These are phyloP conservation scores for Xerocomellus chrysenteron DNA, from an alignment of 768 basidiomycete species.

Conservation along the genomic window DNA sequence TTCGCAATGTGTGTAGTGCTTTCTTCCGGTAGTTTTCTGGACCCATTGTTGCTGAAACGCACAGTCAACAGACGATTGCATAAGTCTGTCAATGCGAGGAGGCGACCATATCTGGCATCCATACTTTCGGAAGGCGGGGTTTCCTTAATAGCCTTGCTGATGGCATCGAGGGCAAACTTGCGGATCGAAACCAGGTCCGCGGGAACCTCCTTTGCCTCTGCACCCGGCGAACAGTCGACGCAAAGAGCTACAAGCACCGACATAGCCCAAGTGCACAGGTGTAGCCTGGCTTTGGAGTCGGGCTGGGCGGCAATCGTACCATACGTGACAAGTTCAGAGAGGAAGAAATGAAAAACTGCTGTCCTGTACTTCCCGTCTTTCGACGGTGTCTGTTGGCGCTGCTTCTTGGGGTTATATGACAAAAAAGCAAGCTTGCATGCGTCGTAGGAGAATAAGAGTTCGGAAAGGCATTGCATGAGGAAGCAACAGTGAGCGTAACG, in stretches of 20 bases:
- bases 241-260: constrained; percentile 92
- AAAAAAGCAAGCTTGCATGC: constrained; percentile 87
- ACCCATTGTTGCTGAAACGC: constrained; percentile 56
- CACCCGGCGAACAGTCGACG: constrained; percentile 68
- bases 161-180: constrained; percentile 86
- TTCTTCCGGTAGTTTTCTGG: constrained; percentile 59
- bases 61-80: constrained; percentile 85
- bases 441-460: constrained; percentile 91
- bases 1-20: constrained; percentile 91
- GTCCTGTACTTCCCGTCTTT: constrained; percentile 70
- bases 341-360: constrained; percentile 73
- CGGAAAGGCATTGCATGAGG: constrained; percentile 89
- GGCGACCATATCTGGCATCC: constrained; percentile 81
- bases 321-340: constrained; percentile 80
- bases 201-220: constrained; percentile 75
- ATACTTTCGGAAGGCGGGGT: constrained; percentile 53
- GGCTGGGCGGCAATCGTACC: constrained; percentile 67
- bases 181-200: constrained; percentile 84
- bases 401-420: constrained; percentile 67
- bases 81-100: constrained; percentile 84
- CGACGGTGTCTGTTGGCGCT: constrained; percentile 51
- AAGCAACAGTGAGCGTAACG: constrained; percentile 66
- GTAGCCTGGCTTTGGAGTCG: constrained; percentile 52
- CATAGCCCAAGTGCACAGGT: constrained; percentile 83
- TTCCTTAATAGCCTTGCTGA: constrained; percentile 87